A percentile compares a stretch with the other conserved stretches of the same genome.
phyloP scores from a whole-genome alignment of 2,329 filamentous ascomycete species.

The Hirsutella minnesotensis region DNA sequence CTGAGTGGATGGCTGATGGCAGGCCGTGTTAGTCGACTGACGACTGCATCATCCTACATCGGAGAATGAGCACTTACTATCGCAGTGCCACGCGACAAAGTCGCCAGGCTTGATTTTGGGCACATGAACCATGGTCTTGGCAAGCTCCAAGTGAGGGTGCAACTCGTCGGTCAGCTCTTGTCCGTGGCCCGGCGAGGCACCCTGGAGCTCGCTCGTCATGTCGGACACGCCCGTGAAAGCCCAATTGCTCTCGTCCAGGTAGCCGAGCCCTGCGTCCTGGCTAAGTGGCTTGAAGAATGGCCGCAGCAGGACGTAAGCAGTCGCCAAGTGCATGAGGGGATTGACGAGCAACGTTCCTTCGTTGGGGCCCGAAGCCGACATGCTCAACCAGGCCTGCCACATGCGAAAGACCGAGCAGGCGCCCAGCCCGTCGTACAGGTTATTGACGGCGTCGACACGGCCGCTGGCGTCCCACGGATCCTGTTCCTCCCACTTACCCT shows the following conservation, averaged over 20 bases:
- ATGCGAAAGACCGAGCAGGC: conserved; percentile 77
- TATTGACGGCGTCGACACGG: conserved; percentile 54
- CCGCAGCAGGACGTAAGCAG: conserved; percentile 68
- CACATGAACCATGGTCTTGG: conserved; percentile 56
- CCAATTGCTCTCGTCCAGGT: conserved; percentile 48
- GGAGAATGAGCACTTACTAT: conserved; percentile 29
- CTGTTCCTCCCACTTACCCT: conserved; percentile 68
- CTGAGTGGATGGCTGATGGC: conserved; percentile 54
- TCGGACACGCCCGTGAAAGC: conserved; percentile 30
- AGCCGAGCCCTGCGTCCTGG: conserved; percentile 15
- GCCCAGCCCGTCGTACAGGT: conserved; percentile 72
- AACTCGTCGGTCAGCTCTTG: conserved; percentile 58
- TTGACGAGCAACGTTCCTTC: conserved; percentile 78
- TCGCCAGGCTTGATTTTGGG: conserved; percentile 61
- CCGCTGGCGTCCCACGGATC: conserved; percentile 71
- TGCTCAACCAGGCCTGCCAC: conserved; percentile 81
- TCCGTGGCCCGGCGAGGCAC: conserved; percentile 54
- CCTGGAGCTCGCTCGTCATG: conserved; percentile 54
- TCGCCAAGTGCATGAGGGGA: conserved; percentile 62
- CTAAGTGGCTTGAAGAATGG: conserved; percentile 62
- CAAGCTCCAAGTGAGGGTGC: conserved; percentile 61
- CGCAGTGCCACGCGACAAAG: conserved; percentile 78
- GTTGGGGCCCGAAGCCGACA: conserved; percentile 59
- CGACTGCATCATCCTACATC: background rate
- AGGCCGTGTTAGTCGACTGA: background rate